These are phyloP conservation scores for Stagonosporopsis tanaceti DNA, from an alignment of 2,329 filamentous ascomycete genomes.

Conservation along the genomic window DNA sequence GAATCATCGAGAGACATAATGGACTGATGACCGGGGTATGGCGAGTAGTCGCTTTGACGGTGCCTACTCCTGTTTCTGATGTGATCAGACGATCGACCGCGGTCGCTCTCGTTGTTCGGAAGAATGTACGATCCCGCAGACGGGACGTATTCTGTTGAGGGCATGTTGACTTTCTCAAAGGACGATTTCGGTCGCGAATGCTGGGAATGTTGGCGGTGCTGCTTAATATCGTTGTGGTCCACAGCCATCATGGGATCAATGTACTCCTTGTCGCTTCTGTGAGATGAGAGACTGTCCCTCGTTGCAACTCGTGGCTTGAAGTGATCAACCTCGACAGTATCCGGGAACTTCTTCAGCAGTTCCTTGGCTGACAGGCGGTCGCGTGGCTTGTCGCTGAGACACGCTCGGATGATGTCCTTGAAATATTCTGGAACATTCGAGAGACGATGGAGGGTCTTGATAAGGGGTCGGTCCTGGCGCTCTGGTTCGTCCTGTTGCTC, in stretches of 20 bases:
- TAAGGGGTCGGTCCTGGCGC: conserved; percentile 72
- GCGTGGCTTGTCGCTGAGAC: conserved; percentile 77
- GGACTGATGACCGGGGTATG: conserved; percentile 45
- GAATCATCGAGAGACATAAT: conserved; percentile 51
- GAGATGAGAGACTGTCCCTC: conserved; percentile 49
- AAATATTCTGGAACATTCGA: conserved; percentile 80
- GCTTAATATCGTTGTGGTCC: conserved; percentile 54
- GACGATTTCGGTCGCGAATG: conserved; percentile 38
- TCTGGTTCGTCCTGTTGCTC: conserved; percentile 91
- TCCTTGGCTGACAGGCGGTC: conserved; percentile 75
- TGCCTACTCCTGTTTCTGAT: conserved; percentile 35
- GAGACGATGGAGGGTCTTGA: conserved; percentile 37
- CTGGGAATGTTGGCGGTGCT: conserved; percentile 33
- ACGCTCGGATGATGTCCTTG: conserved; percentile 75
- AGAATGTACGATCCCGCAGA: conserved; percentile 56
- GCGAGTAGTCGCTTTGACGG: conserved; percentile 46
- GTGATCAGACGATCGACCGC: conserved; percentile 35
- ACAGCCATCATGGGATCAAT: conserved; percentile 57
- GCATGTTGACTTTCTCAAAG: conserved; percentile 42
- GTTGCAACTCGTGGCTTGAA: conserved; percentile 26
- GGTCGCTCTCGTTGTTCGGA: conserved; percentile 30
- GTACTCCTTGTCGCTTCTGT: conserved; percentile 57
- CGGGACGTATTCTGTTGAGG: conserved; percentile 55
- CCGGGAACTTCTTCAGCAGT: conserved; percentile 61
- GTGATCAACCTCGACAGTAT: conserved; percentile 22